Evolutionary conservation across 805 yeast genomes (phyloP).

Genomic region (Ogataea paradorogensis): DNA sequence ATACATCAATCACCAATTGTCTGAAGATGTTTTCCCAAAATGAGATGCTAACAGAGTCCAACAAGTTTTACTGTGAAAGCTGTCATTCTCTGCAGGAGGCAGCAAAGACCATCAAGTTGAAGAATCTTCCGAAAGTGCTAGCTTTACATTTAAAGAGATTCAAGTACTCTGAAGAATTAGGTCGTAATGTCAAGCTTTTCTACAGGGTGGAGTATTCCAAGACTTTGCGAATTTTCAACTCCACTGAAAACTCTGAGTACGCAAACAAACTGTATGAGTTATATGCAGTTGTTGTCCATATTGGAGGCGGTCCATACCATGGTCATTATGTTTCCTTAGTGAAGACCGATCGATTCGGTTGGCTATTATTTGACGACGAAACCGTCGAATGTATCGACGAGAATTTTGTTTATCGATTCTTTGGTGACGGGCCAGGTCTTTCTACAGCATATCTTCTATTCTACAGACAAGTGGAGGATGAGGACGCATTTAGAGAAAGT

Average conservation of each 20-base stretch:
- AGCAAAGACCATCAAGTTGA: conserved; percentile 79
- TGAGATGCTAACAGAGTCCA: conserved; percentile 81
- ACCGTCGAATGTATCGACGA: conserved; percentile 88
- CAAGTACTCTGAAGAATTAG: conserved; percentile 81
- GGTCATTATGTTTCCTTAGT: conserved; percentile 93
- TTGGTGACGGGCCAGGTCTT: conserved; percentile 83
- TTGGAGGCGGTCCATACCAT: conserved; percentile 97
- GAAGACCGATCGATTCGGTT: conserved; percentile 72
- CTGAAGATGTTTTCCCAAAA: conserved; percentile 78
- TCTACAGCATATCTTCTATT: conserved; percentile 91
- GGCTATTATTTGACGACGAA: conserved; percentile 95
- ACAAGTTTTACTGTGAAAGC: conserved; percentile 89
- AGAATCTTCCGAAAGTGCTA: conserved; percentile 70
- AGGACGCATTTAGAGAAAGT: conserved; percentile 31
- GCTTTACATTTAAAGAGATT: conserved; percentile 88
- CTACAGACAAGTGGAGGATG: conserved; percentile 58
- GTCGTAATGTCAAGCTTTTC: conserved; percentile 80
- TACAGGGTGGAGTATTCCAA: conserved; percentile 81
- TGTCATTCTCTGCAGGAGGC: conserved; percentile 94
- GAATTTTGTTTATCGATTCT: conserved; percentile 74
- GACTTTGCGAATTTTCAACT: conserved; percentile 63
- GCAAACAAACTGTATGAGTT: conserved; percentile 71
- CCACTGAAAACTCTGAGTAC: conserved; percentile 52
- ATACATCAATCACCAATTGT: conserved; percentile 73
- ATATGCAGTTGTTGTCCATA: conserved; percentile 84